These are phyloP conservation scores for Hanseniaspora pseudoguilliermondii DNA, from an alignment of 805 yeast species.

Conservation along the genomic window DNA sequence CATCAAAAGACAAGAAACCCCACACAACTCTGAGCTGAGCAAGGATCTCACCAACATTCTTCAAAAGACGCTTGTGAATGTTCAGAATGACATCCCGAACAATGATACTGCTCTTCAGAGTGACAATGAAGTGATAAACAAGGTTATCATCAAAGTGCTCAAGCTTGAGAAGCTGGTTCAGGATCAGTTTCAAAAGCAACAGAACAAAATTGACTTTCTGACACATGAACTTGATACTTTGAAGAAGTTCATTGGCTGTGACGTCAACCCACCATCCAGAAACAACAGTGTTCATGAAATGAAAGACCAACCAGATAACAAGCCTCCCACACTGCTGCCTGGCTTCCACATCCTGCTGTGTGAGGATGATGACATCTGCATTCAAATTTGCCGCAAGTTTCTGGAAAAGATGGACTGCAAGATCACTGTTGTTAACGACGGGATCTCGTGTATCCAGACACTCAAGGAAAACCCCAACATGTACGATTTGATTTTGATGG, in stretches of 20 bases:
- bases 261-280: neutral
- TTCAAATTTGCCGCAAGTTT: slow-evolving; percentile 71
- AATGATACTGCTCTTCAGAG: neutral
- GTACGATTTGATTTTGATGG: slow-evolving; percentile 72
- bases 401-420: slow-evolving; percentile 79
- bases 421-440: slow-evolving; percentile 87
- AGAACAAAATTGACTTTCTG: neutral
- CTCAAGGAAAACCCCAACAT: slow-evolving; percentile 46
- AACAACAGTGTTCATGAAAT: neutral
- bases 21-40: slow-evolving; percentile 20
- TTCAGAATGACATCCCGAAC: neutral
- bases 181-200: neutral
- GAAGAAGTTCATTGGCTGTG: neutral
- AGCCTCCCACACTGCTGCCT: slow-evolving; percentile 14
- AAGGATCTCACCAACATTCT: neutral
- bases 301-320: neutral
- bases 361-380: slow-evolving; percentile 73
- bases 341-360: slow-evolving; percentile 63
- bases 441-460: slow-evolving; percentile 70
- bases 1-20: slow-evolving; percentile 72
- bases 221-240: neutral
- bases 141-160: neutral
- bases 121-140: neutral
- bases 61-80: slow-evolving; percentile 7
- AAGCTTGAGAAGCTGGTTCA: neutral